A percentile compares a stretch with the other conserved stretches of the same genome.
These are phyloP conservation scores for Primulina eburnea DNA, from an alignment of 257 asterid genomes.

Conservation along the genomic window DNA sequence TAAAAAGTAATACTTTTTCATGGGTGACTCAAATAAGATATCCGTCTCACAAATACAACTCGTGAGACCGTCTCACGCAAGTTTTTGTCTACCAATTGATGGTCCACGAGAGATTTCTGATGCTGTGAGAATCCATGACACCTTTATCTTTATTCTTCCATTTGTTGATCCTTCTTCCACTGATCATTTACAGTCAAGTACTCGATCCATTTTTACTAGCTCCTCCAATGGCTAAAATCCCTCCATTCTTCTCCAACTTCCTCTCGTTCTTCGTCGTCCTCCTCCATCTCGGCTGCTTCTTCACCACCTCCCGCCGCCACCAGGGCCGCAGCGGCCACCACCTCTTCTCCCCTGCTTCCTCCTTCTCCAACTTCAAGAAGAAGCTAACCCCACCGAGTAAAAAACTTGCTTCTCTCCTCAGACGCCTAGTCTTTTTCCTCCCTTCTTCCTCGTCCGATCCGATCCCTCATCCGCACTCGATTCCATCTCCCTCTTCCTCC, in stretches of 20 bases:
- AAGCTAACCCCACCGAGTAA: conserved; percentile 32
- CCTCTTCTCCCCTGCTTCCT: neutral
- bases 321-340: conserved; percentile 24
- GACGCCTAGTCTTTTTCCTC: conserved; percentile 41
- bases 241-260: conserved; percentile 38
- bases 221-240: conserved; percentile 31
- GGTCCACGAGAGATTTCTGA: neutral
- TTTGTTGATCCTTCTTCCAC: conserved; percentile 13
- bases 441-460: conserved; percentile 21
- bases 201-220: neutral
- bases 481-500: conserved; percentile 78
- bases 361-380: conserved; percentile 33
- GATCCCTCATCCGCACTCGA: conserved; percentile 30
- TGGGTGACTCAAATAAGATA: no score
- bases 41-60: no score
- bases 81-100: no score
- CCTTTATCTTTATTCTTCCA: conserved; percentile 45
- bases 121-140: conserved; percentile 13
- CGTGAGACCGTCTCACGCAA: no score
- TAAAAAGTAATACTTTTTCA: no score
- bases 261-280: conserved; percentile 36
- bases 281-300: conserved; percentile 66
- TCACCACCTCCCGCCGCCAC: conserved; percentile 34
- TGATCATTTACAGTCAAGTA: neutral
- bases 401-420: conserved; percentile 52